Evolutionary conservation across 1,284 basidiomycete genomes (phyloP), one percentile per base, ranked within the genome.

Genomic region (Puccinia triticina): DNA sequence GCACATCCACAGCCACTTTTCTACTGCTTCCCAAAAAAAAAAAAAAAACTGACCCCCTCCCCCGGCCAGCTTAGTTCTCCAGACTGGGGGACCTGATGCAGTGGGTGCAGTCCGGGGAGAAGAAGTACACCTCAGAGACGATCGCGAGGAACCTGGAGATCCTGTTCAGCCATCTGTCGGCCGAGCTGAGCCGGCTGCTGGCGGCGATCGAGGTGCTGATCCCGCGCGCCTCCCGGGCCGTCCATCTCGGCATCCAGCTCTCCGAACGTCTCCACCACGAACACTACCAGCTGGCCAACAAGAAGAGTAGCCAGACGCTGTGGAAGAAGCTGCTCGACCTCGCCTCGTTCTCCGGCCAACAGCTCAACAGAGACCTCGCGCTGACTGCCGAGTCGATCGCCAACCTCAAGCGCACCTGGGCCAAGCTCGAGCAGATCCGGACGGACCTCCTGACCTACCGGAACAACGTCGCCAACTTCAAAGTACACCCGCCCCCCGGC

Each of bases 1-100:
- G n/a, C n/a, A n/a, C n/a, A n/a, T n/a, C n/a, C n/a, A n/a, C 26
- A 50, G 1, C 46, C 29, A 34, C 34, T 34, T 48, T 26, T 14
- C 43, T 32, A 0, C 46, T 66, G 50, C 55, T 32, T n/a, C 14
- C 53, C 34, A n/a, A n/a, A n/a, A n/a, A n/a, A n/a, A n/a, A n/a
- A n/a, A n/a, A n/a, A n/a, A n/a, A n/a, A n/a, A n/a, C 26, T 46
- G 11, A 40, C 21, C 0, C 48, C 5, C 23, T 21, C 29, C 34
- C 8, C 18, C n/a, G 0, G 11, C 37, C 61, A 10, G 59, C 83
- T 43, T 83, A 86, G 77, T 86, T 86, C 75, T 83, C 84, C 16
- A 83, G 85, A 26, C 77, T 86, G 18, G 84, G 85, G 53, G 83
- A 84, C n/a, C 83, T 84, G n/a, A 82, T 86, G 67, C 23, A 75